A percentile compares a stretch with the other conserved stretches of the same genome.
phyloP scores from a whole-genome alignment of 257 asterid genomes.

The Thymus quinquecostatus region DNA sequence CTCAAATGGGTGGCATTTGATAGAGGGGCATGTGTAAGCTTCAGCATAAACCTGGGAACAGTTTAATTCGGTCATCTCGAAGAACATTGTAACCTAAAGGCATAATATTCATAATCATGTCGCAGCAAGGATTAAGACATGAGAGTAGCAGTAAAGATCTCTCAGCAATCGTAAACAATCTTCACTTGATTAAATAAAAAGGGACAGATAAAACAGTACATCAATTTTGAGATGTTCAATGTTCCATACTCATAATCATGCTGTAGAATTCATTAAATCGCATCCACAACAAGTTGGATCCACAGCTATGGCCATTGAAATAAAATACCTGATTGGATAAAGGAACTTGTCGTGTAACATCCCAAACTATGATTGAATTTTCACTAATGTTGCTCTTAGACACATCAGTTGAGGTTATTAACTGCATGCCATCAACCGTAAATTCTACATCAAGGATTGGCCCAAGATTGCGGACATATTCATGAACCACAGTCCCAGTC shows the following conservation, averaged over 20 bases:
- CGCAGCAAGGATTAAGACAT: neutral
- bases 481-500: constrained; percentile 68
- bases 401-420: constrained; percentile 81
- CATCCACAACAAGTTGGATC: neutral
- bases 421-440: constrained; percentile 64
- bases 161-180: neutral
- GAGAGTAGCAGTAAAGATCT: neutral
- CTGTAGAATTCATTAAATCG: neutral
- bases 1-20: constrained; percentile 79
- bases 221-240: constrained; percentile 17
- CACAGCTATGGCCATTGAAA: neutral
- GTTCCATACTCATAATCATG: neutral
- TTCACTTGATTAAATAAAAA: neutral
- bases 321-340: constrained; percentile 75
- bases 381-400: constrained; percentile 83
- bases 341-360: constrained; percentile 77
- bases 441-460: constrained; percentile 91
- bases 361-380: constrained; percentile 92
- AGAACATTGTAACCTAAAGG: constrained; percentile 13
- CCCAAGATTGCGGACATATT: constrained; percentile 70
- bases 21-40: constrained; percentile 84
- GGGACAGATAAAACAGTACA: neutral
- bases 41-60: constrained; percentile 74
- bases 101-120: neutral
- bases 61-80: neutral